Evolutionary conservation across 768 basidiomycete species (phyloP), one percentile per base, ranked within the genome.

Genomic region (Omphalotus guepiniiformis): DNA sequence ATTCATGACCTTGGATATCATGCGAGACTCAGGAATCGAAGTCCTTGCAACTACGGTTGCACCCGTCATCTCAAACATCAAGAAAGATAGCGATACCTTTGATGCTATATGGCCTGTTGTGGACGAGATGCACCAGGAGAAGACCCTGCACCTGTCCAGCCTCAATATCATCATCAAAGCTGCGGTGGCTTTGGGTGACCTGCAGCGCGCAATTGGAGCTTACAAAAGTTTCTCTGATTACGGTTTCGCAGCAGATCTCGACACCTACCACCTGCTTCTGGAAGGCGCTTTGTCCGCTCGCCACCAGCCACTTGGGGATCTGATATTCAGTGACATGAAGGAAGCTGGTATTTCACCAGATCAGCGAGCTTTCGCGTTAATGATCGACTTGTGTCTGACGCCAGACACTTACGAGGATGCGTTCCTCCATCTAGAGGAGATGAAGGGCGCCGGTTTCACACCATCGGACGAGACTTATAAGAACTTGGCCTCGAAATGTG

Each of bases 361-460:
- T 58, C 62, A 65, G 30, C 65, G 67, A 23, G 88, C 83, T 2
- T 91, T 83, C 62, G 78, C 82, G 55, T 71, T 73, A 26, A 74
- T 92, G 65, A 78, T 93, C 51, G 53, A 68, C 9, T 74, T 93
- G 3, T 85, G 82, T 58, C 73, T 93, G 12, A 80, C 82, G 0
- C 84, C 88, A 57, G 63, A 76, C 6, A 71, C 68, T 2, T 94
- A 91, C 63, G 90, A 93, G 58, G 88, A 91, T 51, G 88, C 90
- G 0, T 93, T 93, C 67, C 83, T 82, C 59, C 92, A 89, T 64
- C 74, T 95, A 26, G 90, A 93, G 61, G 85, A 88, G 69, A 89
- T 91, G 86, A 93, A 93, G 63, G 65, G 71, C 1, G 74, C 73
- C 28, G 70, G 70, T 7, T 69, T 79, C 55, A 56, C 69, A n/a